These are phyloP conservation scores for Candida odintsovae DNA, from an alignment of 805 yeast species.

Conservation along the genomic window DNA sequence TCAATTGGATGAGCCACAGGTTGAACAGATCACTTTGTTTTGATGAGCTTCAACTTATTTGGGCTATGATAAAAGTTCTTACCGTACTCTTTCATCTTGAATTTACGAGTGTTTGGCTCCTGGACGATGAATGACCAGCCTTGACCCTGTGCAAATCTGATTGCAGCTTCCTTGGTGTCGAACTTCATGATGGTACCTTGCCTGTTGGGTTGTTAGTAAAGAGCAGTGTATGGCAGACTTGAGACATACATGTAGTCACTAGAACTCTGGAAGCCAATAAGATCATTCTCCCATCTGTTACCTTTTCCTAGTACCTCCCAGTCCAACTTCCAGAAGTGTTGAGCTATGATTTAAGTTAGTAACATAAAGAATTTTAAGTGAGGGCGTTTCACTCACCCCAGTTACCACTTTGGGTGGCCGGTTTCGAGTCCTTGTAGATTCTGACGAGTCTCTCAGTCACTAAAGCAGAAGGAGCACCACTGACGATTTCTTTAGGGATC, in stretches of 20 bases:
- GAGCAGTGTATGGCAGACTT: no score
- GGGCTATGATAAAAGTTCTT: constrained; percentile 62
- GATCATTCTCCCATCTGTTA: constrained; percentile 84
- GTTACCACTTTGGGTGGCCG: constrained; percentile 75
- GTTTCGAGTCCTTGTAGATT: constrained; percentile 69
- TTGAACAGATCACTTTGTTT: constrained; percentile 52
- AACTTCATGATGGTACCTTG: constrained; percentile 72
- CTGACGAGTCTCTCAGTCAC: constrained; percentile 60
- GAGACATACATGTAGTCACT: constrained; percentile 62
- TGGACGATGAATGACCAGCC: constrained; percentile 83
- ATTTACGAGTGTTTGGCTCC: constrained; percentile 72
- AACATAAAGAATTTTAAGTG: no score
- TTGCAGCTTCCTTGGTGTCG: constrained; percentile 69
- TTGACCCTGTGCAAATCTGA: constrained; percentile 73
- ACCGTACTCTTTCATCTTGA: constrained; percentile 71
- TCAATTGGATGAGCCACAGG: neutral
- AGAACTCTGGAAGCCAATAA: constrained; percentile 79
- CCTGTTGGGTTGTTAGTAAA: constrained; percentile 14
- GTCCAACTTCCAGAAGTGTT: constrained; percentile 68
- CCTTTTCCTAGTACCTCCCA: constrained; percentile 78
- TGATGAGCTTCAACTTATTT: constrained; percentile 71
- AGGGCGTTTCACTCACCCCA: constrained; percentile 16
- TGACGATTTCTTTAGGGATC: constrained; percentile 50
- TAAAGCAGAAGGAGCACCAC: constrained; percentile 75
- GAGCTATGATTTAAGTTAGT: constrained; percentile 7